phyloP scores from a whole-genome alignment of 2,329 filamentous ascomycete species.

The Tolypocladium tundrense region DNA sequence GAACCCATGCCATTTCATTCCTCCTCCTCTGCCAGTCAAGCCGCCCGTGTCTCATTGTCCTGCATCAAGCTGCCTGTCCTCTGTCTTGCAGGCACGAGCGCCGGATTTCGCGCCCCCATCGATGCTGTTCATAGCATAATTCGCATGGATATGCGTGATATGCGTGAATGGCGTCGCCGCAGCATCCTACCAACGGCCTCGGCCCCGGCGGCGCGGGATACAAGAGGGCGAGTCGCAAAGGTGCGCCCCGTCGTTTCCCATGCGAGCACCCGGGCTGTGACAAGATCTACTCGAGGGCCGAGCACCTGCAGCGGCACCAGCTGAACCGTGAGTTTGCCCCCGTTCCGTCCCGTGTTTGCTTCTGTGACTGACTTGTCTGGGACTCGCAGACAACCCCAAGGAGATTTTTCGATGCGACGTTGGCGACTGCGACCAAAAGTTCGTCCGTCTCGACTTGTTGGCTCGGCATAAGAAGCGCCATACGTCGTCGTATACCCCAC shows the following conservation, averaged over 20 bases:
- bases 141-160: neutral
- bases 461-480: slow-evolving; percentile 58
- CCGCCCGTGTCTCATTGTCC: neutral
- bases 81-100: neutral
- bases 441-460: slow-evolving; percentile 70
- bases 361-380: slow-evolving; percentile 5
- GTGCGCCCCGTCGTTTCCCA: slow-evolving; percentile 40
- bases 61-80: neutral
- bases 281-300: slow-evolving; percentile 70
- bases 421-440: slow-evolving; percentile 62
- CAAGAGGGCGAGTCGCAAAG: slow-evolving; percentile 42
- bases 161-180: slow-evolving; percentile 12
- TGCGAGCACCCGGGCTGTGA: slow-evolving; percentile 65
- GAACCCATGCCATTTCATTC: slow-evolving; percentile 1
- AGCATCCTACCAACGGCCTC: slow-evolving; percentile 6
- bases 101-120: neutral
- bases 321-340: slow-evolving; percentile 57
- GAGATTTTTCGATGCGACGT: slow-evolving; percentile 72
- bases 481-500: slow-evolving; percentile 40
- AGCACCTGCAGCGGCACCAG: slow-evolving; percentile 74
- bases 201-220: slow-evolving; percentile 18
- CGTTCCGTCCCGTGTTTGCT: slow-evolving; percentile 4
- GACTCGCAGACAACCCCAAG: slow-evolving; percentile 57
- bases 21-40: neutral
- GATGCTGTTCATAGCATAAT: neutral